phyloP scores from a whole-genome alignment of 2,329 filamentous ascomycete genomes.

The Pyrenochaeta sp. region DNA sequence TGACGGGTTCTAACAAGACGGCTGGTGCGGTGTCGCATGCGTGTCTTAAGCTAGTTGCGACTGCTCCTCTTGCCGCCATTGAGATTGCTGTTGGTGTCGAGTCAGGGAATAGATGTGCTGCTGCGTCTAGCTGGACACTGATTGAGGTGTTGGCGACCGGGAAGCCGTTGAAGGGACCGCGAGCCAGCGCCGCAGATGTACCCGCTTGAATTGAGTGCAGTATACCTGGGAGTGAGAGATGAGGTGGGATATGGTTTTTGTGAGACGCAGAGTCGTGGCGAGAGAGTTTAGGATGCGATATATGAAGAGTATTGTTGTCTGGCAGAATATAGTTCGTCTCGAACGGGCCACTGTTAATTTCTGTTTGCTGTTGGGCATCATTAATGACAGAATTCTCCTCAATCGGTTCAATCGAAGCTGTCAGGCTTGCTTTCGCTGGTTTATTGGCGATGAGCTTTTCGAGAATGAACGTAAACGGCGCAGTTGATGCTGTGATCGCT shows the following conservation, averaged over 20 bases:
- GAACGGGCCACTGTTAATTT: constrained; percentile 38
- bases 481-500: constrained; percentile 68
- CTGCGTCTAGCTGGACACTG: constrained; percentile 71
- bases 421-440: constrained; percentile 77
- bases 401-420: constrained; percentile 70
- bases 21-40: constrained; percentile 64
- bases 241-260: constrained; percentile 60
- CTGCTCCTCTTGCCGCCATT: constrained; percentile 68
- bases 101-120: constrained; percentile 69
- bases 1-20: constrained; percentile 88
- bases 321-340: constrained; percentile 38
- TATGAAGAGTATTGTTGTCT: constrained; percentile 75
- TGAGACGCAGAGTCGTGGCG: constrained; percentile 42
- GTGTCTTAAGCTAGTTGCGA: constrained; percentile 72
- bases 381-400: constrained; percentile 35
- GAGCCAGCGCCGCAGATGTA: constrained; percentile 80
- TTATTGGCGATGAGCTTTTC: constrained; percentile 84
- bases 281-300: constrained; percentile 61
- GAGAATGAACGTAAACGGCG: constrained; percentile 68
- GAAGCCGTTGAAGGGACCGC: constrained; percentile 81
- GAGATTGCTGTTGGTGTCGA: constrained; percentile 72
- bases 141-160: constrained; percentile 81
- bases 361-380: constrained; percentile 22
- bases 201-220: constrained; percentile 74
- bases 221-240: constrained; percentile 59